These are phyloP conservation scores for Ceratobasidium sp. DNA, from an alignment of 1,284 basidiomycete genomes.

Conservation along the genomic window DNA sequence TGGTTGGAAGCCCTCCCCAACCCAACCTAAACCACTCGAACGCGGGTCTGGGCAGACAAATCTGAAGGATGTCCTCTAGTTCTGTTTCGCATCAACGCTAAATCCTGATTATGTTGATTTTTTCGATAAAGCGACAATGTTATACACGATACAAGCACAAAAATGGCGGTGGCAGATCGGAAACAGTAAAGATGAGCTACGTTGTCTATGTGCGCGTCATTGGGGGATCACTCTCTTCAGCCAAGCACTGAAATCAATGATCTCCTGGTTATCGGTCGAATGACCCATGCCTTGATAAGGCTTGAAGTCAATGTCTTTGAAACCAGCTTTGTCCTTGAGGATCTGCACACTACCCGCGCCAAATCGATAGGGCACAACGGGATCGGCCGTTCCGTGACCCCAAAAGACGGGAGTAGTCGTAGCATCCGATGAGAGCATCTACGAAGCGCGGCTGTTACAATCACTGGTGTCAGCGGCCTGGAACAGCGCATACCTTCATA, in stretches of 20 bases:
- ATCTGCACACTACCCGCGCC: conserved; percentile 62
- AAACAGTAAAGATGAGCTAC: neutral
- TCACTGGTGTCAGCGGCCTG: neutral
- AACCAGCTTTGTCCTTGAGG: conserved; percentile 59
- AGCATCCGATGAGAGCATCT: conserved; percentile 67
- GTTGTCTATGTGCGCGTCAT: neutral
- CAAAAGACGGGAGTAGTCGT: conserved; percentile 80
- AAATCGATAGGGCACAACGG: conserved; percentile 65
- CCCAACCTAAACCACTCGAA: conserved; percentile 83
- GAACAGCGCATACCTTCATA: conserved; percentile 60
- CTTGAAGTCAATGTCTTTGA: conserved; percentile 49
- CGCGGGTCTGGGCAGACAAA: conserved; percentile 84
- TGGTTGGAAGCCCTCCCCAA: conserved; percentile 95
- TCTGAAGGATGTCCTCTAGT: conserved; percentile 78
- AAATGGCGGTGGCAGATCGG: neutral
- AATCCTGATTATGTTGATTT: neutral
- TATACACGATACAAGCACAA: neutral
- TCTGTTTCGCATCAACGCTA: too few species aligned
- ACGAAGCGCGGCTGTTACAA: conserved; percentile 6
- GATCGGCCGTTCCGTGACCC: conserved; percentile 85
- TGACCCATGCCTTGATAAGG: conserved; percentile 36
- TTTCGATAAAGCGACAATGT: neutral
- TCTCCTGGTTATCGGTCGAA: conserved; percentile 37
- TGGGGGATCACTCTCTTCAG: conserved; percentile 32
- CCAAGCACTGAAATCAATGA: conserved; percentile 40